Conservation (phyloP, 306 rosid species). For the Canavalia gladiata region DNA sequence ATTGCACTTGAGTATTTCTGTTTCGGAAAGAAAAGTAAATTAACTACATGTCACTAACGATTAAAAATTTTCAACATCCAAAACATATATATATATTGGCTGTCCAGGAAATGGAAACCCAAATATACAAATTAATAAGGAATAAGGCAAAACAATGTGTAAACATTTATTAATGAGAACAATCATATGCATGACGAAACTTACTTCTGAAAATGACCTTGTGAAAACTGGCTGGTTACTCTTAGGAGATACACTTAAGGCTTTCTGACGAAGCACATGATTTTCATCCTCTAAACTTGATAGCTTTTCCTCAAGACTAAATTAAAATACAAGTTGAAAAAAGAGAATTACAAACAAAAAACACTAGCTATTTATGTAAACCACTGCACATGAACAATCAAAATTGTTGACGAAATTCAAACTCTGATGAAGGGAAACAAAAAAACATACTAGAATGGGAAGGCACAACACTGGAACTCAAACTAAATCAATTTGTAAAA, state of each 20-base stretch:
- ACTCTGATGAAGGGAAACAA: background rate
- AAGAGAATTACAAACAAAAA: slow-evolving; percentile 15
- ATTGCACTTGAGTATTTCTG: slow-evolving; percentile 73
- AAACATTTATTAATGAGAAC: background rate
- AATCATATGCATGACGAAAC: slow-evolving; percentile 29
- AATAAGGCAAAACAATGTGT: slow-evolving; percentile 8
- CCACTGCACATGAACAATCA: background rate
- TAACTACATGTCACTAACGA: background rate
- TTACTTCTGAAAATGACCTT: slow-evolving; percentile 75
- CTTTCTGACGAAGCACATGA: slow-evolving; percentile 74
- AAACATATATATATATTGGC: background rate
- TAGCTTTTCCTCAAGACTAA: slow-evolving; percentile 78
- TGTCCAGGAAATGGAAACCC: slow-evolving; percentile 24
- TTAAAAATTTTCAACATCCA: background rate
- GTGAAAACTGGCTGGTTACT: slow-evolving; percentile 62
- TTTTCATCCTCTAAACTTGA: slow-evolving; percentile 76
- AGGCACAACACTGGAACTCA: background rate
- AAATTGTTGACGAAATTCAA: background rate
- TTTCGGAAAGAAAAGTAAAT: slow-evolving; percentile 35
- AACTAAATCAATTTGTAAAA: background rate
- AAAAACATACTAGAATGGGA: background rate
- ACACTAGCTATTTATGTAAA: background rate
- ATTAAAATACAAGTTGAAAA: slow-evolving; percentile 35
- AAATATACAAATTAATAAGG: background rate
- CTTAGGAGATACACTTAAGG: slow-evolving; percentile 71